Base-by-base conservation (phyloP, 768 basidiomycete genomes). In the Rhizopogon roseolus region DNA sequence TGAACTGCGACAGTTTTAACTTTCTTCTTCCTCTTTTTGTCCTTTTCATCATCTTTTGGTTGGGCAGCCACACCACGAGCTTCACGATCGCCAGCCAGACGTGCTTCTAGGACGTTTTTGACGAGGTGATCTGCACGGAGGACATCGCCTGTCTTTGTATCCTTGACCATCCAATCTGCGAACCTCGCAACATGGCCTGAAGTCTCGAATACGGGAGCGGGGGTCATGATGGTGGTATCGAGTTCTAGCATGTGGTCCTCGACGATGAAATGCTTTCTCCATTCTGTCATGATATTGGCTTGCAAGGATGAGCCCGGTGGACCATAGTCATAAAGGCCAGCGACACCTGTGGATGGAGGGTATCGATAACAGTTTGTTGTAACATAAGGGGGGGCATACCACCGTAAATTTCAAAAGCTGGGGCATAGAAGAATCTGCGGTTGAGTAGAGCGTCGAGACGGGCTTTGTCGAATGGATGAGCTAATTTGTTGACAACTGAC, bases 101-200 rank as follows among this genome's bases (percentile, higher is more conserved):
- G 77, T 5, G 92, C 91, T 71, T 96, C 89, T 42, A 98, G 78
- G 42, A 98, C 95, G 61, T 76, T 86, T 68, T 94, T 93, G 57
- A 98, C 93, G 16, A 98, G 81, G 71, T 98, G 97, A 69, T 98
- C 95, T 25, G 96, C 96, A 42, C 96, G 87, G 62, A 97, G 84
- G 45, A 98, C 95, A 63, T 98, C 94, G 42, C 94, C 93, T n/a
- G 90, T 95, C 75, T 91, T 85, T 25, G 76, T 75, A 62, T 98
- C 96, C 75, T 96, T 97, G 65, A 93, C 91, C 96, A 98, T 98
- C 96, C 95, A 99, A 67, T 99, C 97, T 5, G 96, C 92, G 66
- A 98, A 99, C 60, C 95, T 84, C 41, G 94, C 95, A 56, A 98
- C 96, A 73, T 98, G 97, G 28, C 97, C 95, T 34, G 94, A 98